Evolutionary conservation across 2,329 filamentous ascomycete genomes (phyloP).

Genomic region (Ceratocystis albifundus): DNA sequence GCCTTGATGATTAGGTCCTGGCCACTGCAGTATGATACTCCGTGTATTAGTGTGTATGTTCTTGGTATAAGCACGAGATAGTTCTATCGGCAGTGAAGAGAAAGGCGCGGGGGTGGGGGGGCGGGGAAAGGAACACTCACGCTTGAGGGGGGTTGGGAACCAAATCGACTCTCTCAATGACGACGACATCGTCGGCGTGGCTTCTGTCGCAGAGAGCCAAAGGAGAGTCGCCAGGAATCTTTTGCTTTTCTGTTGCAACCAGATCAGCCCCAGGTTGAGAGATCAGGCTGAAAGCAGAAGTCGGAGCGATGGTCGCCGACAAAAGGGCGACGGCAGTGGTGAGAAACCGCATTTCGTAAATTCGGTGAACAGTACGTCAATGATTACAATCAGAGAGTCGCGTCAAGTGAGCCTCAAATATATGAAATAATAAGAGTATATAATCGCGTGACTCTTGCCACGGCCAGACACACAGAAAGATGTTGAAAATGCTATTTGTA

Average conservation of each 20-base stretch:
- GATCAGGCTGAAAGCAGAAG: conserved; percentile 36
- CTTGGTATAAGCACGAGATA: neutral
- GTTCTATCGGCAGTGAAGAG: neutral
- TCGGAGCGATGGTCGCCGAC: conserved; percentile 37
- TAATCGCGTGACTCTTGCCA: neutral
- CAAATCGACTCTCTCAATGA: conserved; percentile 69
- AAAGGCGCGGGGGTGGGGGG: conserved; percentile 23
- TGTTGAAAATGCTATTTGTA: neutral
- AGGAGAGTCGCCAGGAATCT: conserved; percentile 76
- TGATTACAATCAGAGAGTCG: neutral
- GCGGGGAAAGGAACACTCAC: conserved; percentile 54
- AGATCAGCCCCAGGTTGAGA: conserved; percentile 26
- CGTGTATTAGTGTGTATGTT: neutral
- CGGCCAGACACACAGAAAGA: neutral
- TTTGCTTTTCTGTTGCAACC: conserved; percentile 35
- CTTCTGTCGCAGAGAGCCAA: conserved; percentile 62
- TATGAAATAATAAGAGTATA: neutral
- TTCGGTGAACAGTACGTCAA: neutral
- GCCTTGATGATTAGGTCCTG: conserved; percentile 66
- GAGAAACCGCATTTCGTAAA: conserved; percentile 24
- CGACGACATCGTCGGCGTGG: conserved; percentile 57
- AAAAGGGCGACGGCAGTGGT: conserved; percentile 37
- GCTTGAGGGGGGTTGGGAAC: conserved; percentile 73
- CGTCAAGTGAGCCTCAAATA: neutral
- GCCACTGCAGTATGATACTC: conserved; percentile 46